Base-by-base conservation (phyloP, 2,329 filamentous ascomycete species). In the Herpotrichia juniperi region DNA sequence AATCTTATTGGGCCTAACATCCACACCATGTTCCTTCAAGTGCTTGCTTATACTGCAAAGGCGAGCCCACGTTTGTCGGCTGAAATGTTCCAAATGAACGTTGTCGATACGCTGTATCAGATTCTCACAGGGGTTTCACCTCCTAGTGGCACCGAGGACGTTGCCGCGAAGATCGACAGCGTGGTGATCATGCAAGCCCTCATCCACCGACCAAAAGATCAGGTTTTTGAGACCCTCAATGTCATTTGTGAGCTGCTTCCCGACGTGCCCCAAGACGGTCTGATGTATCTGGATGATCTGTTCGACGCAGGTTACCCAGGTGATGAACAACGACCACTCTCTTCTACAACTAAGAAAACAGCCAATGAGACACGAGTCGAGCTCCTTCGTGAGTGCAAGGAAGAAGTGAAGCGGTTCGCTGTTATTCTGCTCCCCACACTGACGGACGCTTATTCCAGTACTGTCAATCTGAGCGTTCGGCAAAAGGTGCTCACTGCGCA, bases 131-230 rank as follows among this genome's bases (percentile, higher is more conserved):
- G 94, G 17, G 91, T 99, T 2, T 97, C 94, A 0, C 93, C 94
- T 1, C 94, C 94, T 0, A 84, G 81, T 56, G 90, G 88, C 28
- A 87, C 83, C 1, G 87, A 92, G 30, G 87, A 93, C 70, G 84
- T 91, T 51, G 89, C 87, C 25, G 88, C 85, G 31, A 96, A 96
- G 75, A 88, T 97, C 58, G 93, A 97, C 74, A 96, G 92, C 68
- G 93, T 97, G 49, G 85, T 99, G 40, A 94, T 99, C 66, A 99
- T 99, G 96, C 94, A 99, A 76, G 92, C 96, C 31, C 81, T 99
- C 57, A 96, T 99, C 46, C 94, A 97, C 69, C 87, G 93, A 34
- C 94, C 94, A 6, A 87, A 93, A 50, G 96, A 99, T 62, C 94
- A 99, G 74, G 90, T 99, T 16, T 94, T 93, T 62, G 94, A 99